Evolutionary conservation across 352 stramenopile species (phyloP), one percentile per base, ranked within the genome.

Genomic region (Phytophthora fragariae): DNA sequence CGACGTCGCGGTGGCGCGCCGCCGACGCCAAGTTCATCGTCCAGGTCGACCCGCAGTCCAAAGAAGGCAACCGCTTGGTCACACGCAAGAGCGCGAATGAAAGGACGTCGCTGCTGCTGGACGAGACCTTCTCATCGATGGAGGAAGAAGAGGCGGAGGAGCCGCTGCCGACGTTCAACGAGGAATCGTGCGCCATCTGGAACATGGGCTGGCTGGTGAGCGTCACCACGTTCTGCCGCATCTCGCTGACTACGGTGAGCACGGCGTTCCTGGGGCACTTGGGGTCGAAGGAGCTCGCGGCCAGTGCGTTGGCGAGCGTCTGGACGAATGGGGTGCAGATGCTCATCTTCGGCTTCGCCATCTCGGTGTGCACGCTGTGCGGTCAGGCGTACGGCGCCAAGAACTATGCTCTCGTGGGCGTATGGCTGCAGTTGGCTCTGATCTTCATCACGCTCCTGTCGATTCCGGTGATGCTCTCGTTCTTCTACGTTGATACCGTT

Each of bases 201-300:
- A 88, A 76, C 68, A 95, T 95, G 86, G 86, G 84, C 56, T 95
- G 85, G 87, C 85, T 93, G 47, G 88, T 95, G n/a, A 92, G 83
- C 65, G 77, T 95, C 21, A 80, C 88, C 27, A 95, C 88, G 9
- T 92, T 95, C 62, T 93, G 85, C 65, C 83, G 87, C 21, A 92
- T 93, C 71, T 91, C 85, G 66, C 77, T 94, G 11, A 83, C 88
- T 14, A 92, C 88, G 14, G 91, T 95, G 68, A 90, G 82, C 61
- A 90, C 84, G 39, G 86, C 85, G 21, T 96, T 94, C 50, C 72
- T 96, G 9, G 89, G 89, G 0, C 87, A 96, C 61, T 72, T 96
- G 49, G 89, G 89, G 53, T 91, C 82, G 39, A 87, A 92, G 46
- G 87, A 93, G 49, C 79, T 96, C 14, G 89, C 89, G 2, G 89